Conservation (phyloP, 2,329 filamentous ascomycete species). For the Colletotrichum sp. region DNA sequence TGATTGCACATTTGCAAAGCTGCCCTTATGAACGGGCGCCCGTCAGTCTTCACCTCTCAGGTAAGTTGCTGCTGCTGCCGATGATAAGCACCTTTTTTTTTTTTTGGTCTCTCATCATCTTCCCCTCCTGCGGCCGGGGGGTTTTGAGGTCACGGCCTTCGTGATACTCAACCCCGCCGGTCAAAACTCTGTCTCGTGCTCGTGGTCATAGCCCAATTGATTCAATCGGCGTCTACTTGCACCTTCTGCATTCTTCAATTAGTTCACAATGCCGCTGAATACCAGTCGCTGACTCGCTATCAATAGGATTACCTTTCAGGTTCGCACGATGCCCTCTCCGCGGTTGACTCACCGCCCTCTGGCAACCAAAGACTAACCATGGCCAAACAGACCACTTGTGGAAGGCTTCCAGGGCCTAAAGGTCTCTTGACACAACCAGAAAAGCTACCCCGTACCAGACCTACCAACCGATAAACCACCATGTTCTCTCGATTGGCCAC, state of each 20-base stretch:
- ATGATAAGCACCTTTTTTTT: neutral
- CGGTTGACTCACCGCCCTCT: slow-evolving; percentile 47
- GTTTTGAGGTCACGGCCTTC: neutral
- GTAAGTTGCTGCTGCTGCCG: slow-evolving; percentile 51
- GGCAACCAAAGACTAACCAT: slow-evolving; percentile 32
- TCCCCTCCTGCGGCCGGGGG: neutral
- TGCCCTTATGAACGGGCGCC: slow-evolving; percentile 86
- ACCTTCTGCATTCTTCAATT: neutral
- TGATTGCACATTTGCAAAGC: slow-evolving; percentile 45
- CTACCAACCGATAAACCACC: slow-evolving; percentile 29
- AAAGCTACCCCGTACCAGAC: neutral
- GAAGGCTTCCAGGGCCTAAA: slow-evolving; percentile 55
- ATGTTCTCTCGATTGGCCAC: slow-evolving; percentile 67
- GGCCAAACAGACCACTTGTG: slow-evolving; percentile 54
- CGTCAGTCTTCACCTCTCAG: slow-evolving; percentile 87
- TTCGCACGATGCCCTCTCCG: slow-evolving; percentile 43
- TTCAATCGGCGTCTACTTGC: neutral
- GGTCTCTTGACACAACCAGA: slow-evolving; percentile 27
- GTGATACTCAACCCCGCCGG: slow-evolving; percentile 15
- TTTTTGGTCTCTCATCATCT: neutral
- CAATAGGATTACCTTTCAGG: slow-evolving; percentile 78
- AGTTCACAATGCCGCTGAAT: neutral
- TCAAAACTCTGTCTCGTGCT: slow-evolving; percentile 8
- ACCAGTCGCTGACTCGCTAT: slow-evolving; percentile 45
- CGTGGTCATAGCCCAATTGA: slow-evolving; percentile 6